Percentiles rank a stretch among this genome's conserved stretches.
phyloP scores from a whole-genome alignment of 2,329 filamentous ascomycete species.

The Colletotrichum neosansevieriae region DNA sequence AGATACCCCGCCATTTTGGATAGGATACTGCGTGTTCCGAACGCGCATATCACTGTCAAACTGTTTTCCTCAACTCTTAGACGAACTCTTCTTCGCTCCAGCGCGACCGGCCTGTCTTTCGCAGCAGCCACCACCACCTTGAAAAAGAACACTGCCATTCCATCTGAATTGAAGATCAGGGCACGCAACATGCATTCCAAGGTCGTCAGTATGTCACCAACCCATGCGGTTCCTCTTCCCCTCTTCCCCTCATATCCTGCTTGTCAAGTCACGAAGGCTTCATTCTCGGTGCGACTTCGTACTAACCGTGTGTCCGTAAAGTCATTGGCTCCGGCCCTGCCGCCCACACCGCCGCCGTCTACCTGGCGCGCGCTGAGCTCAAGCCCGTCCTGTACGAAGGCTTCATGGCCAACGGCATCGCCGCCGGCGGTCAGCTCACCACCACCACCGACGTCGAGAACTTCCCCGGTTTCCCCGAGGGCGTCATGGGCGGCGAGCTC shows the following conservation, averaged over 20 bases:
- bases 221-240: slow-evolving; percentile 27
- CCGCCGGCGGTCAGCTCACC: slow-evolving; percentile 94
- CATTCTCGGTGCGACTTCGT: slow-evolving; percentile 4
- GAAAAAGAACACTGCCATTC: slow-evolving; percentile 60
- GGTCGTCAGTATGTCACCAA: slow-evolving; percentile 79
- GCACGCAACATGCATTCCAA: slow-evolving; percentile 87
- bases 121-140: slow-evolving; percentile 75
- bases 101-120: slow-evolving; percentile 78
- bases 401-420: slow-evolving; percentile 96
- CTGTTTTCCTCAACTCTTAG: slow-evolving; percentile 90
- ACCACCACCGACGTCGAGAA: slow-evolving; percentile 99
- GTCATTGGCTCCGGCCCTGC: slow-evolving; percentile 95
- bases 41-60: slow-evolving; percentile 71
- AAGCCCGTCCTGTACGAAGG: slow-evolving; percentile 97
- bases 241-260: neutral
- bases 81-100: slow-evolving; percentile 78
- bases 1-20: slow-evolving; percentile 38
- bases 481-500: slow-evolving; percentile 86
- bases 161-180: slow-evolving; percentile 53
- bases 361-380: slow-evolving; percentile 93
- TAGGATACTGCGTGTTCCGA: slow-evolving; percentile 40
- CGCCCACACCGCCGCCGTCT: slow-evolving; percentile 96
- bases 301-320: slow-evolving; percentile 44
- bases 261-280: slow-evolving; percentile 22
- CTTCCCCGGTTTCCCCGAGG: slow-evolving; percentile 93